phyloP scores from a whole-genome alignment of 345 rosid genomes.

The Populus pruinosa region DNA sequence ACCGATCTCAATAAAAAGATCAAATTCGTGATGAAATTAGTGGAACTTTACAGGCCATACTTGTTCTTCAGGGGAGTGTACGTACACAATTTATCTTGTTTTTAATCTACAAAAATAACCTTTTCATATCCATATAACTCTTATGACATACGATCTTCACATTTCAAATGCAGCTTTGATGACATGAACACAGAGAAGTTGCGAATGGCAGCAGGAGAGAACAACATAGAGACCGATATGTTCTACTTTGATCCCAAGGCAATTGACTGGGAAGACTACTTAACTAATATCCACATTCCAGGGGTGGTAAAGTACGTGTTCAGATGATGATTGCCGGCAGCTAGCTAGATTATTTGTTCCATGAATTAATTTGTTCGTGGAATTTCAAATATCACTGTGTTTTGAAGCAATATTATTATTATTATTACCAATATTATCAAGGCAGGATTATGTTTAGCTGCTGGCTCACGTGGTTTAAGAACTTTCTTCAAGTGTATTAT shows the following conservation, averaged over 20 bases:
- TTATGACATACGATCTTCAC: neutral
- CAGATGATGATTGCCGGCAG: conserved; percentile 18
- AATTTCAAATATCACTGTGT: neutral
- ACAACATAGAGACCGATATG: conserved; percentile 22
- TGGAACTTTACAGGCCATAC: conserved; percentile 76
- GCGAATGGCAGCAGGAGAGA: conserved; percentile 31
- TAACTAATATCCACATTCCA: conserved; percentile 53
- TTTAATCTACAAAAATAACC: neutral
- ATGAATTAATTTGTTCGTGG: neutral
- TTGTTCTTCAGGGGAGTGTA: conserved; percentile 75
- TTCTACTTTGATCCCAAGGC: conserved; percentile 56
- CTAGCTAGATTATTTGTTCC: neutral
- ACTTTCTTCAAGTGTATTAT: no score
- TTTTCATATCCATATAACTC: neutral
- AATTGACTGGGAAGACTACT: conserved; percentile 65
- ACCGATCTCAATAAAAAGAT: conserved; percentile 48
- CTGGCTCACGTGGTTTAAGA: no score
- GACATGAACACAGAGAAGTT: conserved; percentile 54
- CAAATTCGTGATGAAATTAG: conserved; percentile 54
- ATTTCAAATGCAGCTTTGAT: conserved; percentile 46
- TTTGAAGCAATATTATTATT: no score
- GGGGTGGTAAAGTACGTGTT: conserved; percentile 52
- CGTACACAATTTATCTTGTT: conserved; percentile 14
- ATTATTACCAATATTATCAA: neutral
- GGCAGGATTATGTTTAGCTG: neutral